Base-by-base conservation (phyloP, 805 yeast species). In the Candida yuanshanica region DNA sequence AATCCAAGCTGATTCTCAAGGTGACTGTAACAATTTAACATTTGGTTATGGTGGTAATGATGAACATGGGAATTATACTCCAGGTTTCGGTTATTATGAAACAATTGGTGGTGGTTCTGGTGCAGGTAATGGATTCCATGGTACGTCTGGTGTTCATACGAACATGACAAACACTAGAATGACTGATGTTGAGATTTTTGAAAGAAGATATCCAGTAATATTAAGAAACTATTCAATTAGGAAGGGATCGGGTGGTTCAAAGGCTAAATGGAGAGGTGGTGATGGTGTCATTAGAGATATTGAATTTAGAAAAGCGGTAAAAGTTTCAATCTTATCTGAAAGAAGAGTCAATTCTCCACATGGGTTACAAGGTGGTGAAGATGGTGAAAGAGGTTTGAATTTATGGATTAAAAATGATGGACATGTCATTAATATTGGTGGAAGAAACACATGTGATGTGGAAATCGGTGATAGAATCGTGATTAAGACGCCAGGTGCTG, bases 51-150 rank as follows among this genome's bases (percentile, higher is more conserved):
- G 82, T 46, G 91, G 88, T 36, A 73, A 74, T 43, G 64, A 63
- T 10, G 61, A 58, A 5, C 57, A 70, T 63, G 66, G 80, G 56
- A 54, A 77, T 46, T 67, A 71, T 61, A 63, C 70, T 8, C 70
- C 74, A 43, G 88, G 90, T 0, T 88, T 87, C 60, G 96, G 96
- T 0, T 89, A 89, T 60, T 89, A 89, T 59, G 96, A 89, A 59
- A 90, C 97, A 0, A 88, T 90, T 45, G 93, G 95, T 44, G 97
- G 97, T 45, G 97, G 97, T 1, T 84, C 89, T 34, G 97, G 97
- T 37, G 97, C 97, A 2, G 89, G 91, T 1, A 75, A 83, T 1
- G 79, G 79, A 2, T 88, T 95, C 90, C 65, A 83, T 51, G 96
- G 96, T 35, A 83, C 81, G 38, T 74, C 82, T 45, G 96, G 87